Percentiles rank a stretch among this genome's conserved stretches.
Evolutionary conservation across 202 grass and related monocot species (phyloP).

Genomic region (Panicum hallii): DNA sequence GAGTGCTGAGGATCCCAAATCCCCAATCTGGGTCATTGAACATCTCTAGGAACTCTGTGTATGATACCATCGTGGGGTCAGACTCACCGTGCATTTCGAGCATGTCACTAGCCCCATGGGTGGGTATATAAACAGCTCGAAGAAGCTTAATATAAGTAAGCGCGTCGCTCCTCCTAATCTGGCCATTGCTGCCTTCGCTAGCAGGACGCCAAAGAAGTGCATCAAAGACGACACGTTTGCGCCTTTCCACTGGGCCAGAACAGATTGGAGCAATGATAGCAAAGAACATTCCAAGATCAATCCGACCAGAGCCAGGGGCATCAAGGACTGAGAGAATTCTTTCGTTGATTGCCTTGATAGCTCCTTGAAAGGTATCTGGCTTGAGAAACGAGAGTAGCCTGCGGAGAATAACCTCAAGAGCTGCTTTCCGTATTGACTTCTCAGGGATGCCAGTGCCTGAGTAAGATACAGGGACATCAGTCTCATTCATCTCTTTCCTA

Average conservation of each 20-base stretch:
- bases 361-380: slow-evolving; percentile 90
- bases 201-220: slow-evolving; percentile 88
- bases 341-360: slow-evolving; percentile 94
- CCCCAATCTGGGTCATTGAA: slow-evolving; percentile 97
- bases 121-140: slow-evolving; percentile 88
- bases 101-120: slow-evolving; percentile 84
- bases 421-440: slow-evolving; percentile 89
- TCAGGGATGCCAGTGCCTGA: slow-evolving; percentile 78
- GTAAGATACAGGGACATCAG: slow-evolving; percentile 92
- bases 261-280: slow-evolving; percentile 86
- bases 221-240: slow-evolving; percentile 83
- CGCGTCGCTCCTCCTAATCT: slow-evolving; percentile 85
- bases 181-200: slow-evolving; percentile 68
- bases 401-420: slow-evolving; percentile 87
- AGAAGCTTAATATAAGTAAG: slow-evolving; percentile 81
- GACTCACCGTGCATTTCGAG: slow-evolving; percentile 95
- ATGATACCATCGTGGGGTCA: slow-evolving; percentile 92
- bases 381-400: slow-evolving; percentile 92
- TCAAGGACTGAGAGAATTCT: slow-evolving; percentile 85
- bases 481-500: slow-evolving; percentile 95
- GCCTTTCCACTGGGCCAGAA: slow-evolving; percentile 71
- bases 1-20: slow-evolving; percentile 80
- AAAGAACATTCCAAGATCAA: slow-evolving; percentile 98
- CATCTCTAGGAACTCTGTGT: slow-evolving; percentile 91
- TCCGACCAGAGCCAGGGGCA: slow-evolving; percentile 75